These are phyloP conservation scores for Aspergillus panamensis DNA, from an alignment of 495 filamentous ascomycete species.

Conservation along the genomic window DNA sequence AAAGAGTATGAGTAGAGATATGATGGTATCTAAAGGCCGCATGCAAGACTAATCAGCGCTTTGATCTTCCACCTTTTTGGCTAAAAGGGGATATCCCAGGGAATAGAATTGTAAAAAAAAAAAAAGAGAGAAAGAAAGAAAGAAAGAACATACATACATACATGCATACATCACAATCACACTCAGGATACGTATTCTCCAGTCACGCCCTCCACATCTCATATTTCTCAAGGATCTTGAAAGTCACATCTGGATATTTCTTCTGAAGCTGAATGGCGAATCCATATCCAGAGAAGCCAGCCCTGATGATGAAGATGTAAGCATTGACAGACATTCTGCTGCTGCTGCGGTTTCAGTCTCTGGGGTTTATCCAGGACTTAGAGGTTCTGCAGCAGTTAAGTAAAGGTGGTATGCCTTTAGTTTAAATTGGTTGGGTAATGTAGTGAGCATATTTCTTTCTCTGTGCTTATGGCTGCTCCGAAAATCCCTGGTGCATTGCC, in stretches of 20 bases:
- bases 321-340: constrained; percentile 5
- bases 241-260: constrained; percentile 40
- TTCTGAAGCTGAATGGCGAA: constrained; percentile 55
- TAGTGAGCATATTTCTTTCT: too few relatives aligned
- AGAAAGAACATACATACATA: too few relatives aligned
- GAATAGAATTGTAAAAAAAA: too few relatives aligned
- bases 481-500: too few relatives aligned
- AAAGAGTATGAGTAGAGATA: constrained; percentile 53
- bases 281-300: constrained; percentile 56
- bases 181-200: constrained; percentile 28
- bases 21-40: constrained; percentile 17
- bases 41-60: background rate
- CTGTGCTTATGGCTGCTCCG: too few relatives aligned
- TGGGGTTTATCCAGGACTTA: too few relatives aligned
- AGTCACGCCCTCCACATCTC: constrained; percentile 27
- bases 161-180: constrained; percentile 25
- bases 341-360: background rate
- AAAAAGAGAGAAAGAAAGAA: too few relatives aligned
- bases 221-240: constrained; percentile 23
- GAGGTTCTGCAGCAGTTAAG: too few relatives aligned
- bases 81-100: background rate
- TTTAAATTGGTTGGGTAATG: too few relatives aligned
- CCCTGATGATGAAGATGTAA: constrained; percentile 45
- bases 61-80: background rate
- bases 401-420: too few relatives aligned